phyloP scores from a whole-genome alignment of 2,329 filamentous ascomycete species.

The Fusarium luffae region DNA sequence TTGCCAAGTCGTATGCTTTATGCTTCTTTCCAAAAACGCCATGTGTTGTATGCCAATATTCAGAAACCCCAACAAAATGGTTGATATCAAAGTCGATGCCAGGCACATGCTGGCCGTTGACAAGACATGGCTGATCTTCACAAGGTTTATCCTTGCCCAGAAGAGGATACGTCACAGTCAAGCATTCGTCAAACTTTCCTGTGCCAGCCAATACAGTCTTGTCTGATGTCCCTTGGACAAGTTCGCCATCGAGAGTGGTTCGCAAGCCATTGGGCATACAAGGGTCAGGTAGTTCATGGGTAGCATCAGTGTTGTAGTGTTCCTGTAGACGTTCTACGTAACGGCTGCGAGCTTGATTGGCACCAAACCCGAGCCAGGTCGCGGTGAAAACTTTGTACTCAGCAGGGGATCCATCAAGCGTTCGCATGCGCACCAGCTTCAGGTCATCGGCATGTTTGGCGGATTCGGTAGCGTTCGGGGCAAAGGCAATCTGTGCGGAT shows the following conservation, averaged over 20 bases:
- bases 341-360: conserved; percentile 87
- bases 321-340: conserved; percentile 84
- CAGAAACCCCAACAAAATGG: conserved; percentile 96
- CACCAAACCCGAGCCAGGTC: conserved; percentile 97
- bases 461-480: conserved; percentile 90
- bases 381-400: conserved; percentile 95
- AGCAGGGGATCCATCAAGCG: conserved; percentile 77
- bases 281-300: conserved; percentile 82
- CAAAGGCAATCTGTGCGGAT: conserved; percentile 97
- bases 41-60: conserved; percentile 99
- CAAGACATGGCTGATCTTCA: conserved; percentile 82
- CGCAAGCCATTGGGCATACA: conserved; percentile 85
- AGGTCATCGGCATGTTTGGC: conserved; percentile 90
- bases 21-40: conserved; percentile 86
- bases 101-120: conserved; percentile 92
- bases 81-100: conserved; percentile 98
- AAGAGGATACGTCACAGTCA: conserved; percentile 83
- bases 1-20: conserved; percentile 88
- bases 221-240: conserved; percentile 54
- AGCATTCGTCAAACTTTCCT: conserved; percentile 86
- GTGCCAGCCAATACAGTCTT: conserved; percentile 77
- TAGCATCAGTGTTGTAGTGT: conserved; percentile 65
- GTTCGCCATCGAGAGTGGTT: conserved; percentile 76
- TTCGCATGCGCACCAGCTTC: conserved; percentile 86
- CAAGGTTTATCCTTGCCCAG: conserved; percentile 91